These are phyloP conservation scores for Lactifluus piperatus DNA, from an alignment of 768 basidiomycete species.

Conservation along the genomic window DNA sequence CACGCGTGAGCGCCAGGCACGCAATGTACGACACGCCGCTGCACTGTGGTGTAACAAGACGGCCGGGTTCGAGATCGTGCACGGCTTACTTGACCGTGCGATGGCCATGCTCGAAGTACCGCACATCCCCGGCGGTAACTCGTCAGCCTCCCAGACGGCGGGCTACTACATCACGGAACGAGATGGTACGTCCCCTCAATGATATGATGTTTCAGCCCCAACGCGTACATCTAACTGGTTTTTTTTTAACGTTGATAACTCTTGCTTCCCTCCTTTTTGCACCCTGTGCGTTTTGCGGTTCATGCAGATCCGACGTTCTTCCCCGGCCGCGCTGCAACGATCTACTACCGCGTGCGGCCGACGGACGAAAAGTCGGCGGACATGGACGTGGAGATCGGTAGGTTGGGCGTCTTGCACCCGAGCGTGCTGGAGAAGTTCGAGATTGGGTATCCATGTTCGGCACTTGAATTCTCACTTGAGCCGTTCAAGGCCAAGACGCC, in stretches of 20 bases:
- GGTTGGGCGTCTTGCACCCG: slow-evolving; percentile 91
- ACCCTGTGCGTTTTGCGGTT: slow-evolving; percentile 3
- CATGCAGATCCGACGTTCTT: slow-evolving; percentile 83
- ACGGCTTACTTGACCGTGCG: slow-evolving; percentile 86
- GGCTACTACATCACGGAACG: slow-evolving; percentile 93
- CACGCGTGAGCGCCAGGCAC: slow-evolving; percentile 67
- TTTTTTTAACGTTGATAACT: too few relatives aligned
- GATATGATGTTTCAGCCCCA: too few relatives aligned
- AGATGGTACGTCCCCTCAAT: slow-evolving; percentile 57
- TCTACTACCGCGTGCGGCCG: slow-evolving; percentile 65
- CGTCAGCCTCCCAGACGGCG: slow-evolving; percentile 48
- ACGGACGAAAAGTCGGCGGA: slow-evolving; percentile 8
- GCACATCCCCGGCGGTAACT: slow-evolving; percentile 52
- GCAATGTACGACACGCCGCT: slow-evolving; percentile 81
- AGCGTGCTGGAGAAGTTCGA: slow-evolving; percentile 89
- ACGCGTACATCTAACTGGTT: too few relatives aligned
- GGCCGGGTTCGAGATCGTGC: slow-evolving; percentile 94
- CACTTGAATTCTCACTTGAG: slow-evolving; percentile 89
- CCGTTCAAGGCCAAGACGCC: slow-evolving; percentile 78
- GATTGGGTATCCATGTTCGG: slow-evolving; percentile 89
- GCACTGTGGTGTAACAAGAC: slow-evolving; percentile 96
- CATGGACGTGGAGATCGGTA: slow-evolving; percentile 69
- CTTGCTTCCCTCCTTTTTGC: too few relatives aligned
- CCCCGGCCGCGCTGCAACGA: slow-evolving; percentile 88
- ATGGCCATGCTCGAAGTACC: slow-evolving; percentile 97